Evolutionary conservation across 495 filamentous ascomycete genomes (phyloP), one percentile per base, ranked within the genome.

Genomic region (Aspergillus saccharolyticus): DNA sequence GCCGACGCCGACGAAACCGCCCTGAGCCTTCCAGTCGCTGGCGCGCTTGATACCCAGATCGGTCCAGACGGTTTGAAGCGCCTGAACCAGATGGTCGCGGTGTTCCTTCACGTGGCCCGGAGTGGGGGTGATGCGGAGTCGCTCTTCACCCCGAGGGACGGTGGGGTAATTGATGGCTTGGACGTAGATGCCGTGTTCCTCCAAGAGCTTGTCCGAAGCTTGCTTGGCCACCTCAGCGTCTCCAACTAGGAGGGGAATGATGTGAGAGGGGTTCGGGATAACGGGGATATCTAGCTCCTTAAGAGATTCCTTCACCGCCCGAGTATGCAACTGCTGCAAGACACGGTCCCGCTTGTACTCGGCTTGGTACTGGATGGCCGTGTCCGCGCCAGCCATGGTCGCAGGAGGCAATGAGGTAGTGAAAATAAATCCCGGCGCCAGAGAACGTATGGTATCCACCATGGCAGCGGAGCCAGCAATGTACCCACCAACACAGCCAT

Each of bases 151-250:
- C 5, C 93, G 89, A 1, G 94, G 94, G 1, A 98, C 94, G 53
- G 94, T 98, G 7, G 94, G 94, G 74, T 97, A 98, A 76, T 98
- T 98, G 80, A 98, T 97, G 55, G 90, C 90, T 73, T 98, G 94
- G 15, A 98, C 94, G 66, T 98, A 97, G 71, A 98, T 97, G 47
- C 84, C 84, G 72, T 94, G 86, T 56, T 94, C 84, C 58, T 89
- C 84, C 9, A 98, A 78, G 7, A 96, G 84, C 67, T 91, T 82
- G 69, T 98, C 94, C 24, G 85, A 90, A 7, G 95, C 94, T 63
- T 85, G 74, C 76, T 91, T 95, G 45, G 94, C 94, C n/a, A 96
- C 76, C 70, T 92, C 92, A 30, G 95, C 94, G 65, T 93, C 90
- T 30, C 94, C 94, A 45, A 98, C 94, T 7, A 98, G 80, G 45